Base-by-base conservation (phyloP, 2,329 filamentous ascomycete species). In the Venturia effusa region DNA sequence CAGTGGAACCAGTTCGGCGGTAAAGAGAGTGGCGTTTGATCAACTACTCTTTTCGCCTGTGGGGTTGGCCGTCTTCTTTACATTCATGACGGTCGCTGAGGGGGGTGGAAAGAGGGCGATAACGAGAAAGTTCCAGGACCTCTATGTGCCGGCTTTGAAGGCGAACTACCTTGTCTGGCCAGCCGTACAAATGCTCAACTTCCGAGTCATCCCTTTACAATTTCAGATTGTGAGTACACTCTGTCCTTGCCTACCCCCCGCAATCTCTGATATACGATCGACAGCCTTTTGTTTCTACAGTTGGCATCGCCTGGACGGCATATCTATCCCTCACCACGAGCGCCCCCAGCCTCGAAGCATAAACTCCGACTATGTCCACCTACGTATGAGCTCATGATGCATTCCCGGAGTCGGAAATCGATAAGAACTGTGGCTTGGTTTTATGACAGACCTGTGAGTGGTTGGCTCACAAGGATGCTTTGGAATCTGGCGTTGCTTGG, bases 91-190 rank as follows among this genome's bases (percentile, higher is more conserved):
- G 0, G 77, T 97, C 19, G 90, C 93, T 15, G 94, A 99, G 77
- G 94, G 94, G 32, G 94, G 94, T 65, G 91, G 92, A 39, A 85
- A 84, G 70, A 83, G 89, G 66, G 92, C 90, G 8, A 82, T 99
- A 61, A 78, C 82, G 66, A 83, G 87, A 73, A 99, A 99, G 80
- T 87, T 99, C 70, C 84, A 89, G 71, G 93, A 97, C 73, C 92
- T 97, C 77, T 99, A 96, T 74, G 76, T 97, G 65, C 92, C 93
- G 17, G 93, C 94, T 10, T 80, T 99, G 68, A 96, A 97, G 80
- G 92, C 93, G 69, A 99, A 99, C 77, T 99, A 88, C 71, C 80
- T 96, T 70, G 84, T 99, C 30, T 99, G 94, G 94, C 94, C 94
- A 30, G 85, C 89, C 6, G 94, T 99, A 55, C 94, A 99, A 78